Evolutionary conservation across 1,284 basidiomycete genomes (phyloP).

Genomic region (Ustilago curta): DNA sequence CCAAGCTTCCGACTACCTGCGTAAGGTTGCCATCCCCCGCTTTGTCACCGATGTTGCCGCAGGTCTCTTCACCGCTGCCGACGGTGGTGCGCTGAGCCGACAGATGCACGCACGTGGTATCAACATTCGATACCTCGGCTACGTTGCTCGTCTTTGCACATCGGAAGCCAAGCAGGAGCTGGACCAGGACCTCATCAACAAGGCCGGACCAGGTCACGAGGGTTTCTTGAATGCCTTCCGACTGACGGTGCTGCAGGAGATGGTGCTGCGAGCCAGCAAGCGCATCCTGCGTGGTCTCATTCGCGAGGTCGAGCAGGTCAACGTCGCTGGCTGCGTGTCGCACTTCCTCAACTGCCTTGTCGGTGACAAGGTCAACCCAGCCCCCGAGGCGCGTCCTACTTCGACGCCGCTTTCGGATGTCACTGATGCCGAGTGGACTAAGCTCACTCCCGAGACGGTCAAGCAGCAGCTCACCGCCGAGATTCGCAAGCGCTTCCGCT

Average conservation of each 20-base stretch:
- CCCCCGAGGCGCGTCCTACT: conserved; percentile 68
- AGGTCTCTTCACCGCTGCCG: conserved; percentile 71
- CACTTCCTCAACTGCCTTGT: conserved; percentile 76
- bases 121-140: conserved; percentile 75
- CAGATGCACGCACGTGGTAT: conserved; percentile 74
- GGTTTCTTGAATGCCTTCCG: conserved; percentile 62
- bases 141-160: conserved; percentile 69
- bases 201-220: conserved; percentile 63
- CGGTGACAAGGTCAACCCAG: conserved; percentile 71
- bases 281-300: conserved; percentile 72
- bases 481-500: conserved; percentile 72
- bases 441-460: conserved; percentile 72
- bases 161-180: conserved; percentile 70
- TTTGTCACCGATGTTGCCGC: conserved; percentile 72
- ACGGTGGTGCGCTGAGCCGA: conserved; percentile 72
- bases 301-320: conserved; percentile 39
- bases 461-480: conserved; percentile 70
- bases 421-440: conserved; percentile 69
- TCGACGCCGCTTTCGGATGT: conserved; percentile 47
- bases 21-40: conserved; percentile 71
- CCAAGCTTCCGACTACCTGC: conserved; percentile 72
- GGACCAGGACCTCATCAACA: conserved; percentile 57
- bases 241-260: conserved; percentile 72
- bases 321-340: conserved; percentile 66
- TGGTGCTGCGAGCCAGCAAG: conserved; percentile 74